Conservation (phyloP, 371 early-diverging fungal genomes). For the Lichtheimia hyalospora region DNA sequence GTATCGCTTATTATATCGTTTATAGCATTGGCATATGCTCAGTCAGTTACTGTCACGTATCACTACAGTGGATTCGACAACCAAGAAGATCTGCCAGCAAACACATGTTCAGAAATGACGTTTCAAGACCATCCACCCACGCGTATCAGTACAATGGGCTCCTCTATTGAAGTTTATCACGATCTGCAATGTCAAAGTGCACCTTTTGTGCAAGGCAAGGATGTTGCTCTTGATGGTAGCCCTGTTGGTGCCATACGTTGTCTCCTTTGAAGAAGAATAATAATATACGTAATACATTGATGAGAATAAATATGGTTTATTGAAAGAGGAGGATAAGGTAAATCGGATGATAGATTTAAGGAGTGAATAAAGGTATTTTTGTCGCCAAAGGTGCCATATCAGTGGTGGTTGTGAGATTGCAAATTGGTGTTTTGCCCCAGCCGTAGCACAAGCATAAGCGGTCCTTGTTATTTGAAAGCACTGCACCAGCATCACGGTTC, state of each 20-base stretch:
- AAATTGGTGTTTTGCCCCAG: conserved; percentile 18
- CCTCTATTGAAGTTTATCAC: background rate
- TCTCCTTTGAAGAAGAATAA: no score
- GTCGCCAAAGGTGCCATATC: conserved; percentile 17
- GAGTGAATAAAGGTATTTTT: background rate
- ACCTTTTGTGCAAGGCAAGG: no score
- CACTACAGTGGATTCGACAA: background rate
- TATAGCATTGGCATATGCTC: background rate
- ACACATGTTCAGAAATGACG: background rate
- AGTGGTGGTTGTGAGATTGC: conserved; percentile 12
- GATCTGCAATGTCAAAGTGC: background rate
- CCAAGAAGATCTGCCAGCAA: background rate
- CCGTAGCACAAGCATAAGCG: conserved; percentile 19
- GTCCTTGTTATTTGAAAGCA: background rate
- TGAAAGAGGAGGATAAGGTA: background rate
- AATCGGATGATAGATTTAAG: background rate
- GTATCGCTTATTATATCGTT: no score
- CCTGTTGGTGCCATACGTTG: no score
- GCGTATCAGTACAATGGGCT: background rate
- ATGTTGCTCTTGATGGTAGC: no score
- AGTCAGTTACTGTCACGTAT: background rate
- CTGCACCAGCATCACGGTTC: conserved; percentile 3
- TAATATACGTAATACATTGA: no score
- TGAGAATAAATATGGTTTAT: background rate
- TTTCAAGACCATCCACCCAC: background rate